Evolutionary conservation across 306 rosid species (phyloP).

Genomic region (Erythrophleum fordii): DNA sequence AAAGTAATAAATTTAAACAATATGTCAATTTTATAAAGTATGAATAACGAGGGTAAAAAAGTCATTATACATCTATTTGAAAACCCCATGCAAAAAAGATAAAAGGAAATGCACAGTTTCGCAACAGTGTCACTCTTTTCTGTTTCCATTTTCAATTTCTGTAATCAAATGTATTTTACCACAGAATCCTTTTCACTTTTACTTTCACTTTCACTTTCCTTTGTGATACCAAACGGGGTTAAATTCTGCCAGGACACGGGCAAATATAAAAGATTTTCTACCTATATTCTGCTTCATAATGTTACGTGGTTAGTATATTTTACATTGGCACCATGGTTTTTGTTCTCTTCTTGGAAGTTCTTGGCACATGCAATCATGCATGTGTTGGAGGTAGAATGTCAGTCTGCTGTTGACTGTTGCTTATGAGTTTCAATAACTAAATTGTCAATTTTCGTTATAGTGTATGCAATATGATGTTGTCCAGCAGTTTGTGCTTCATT

Average conservation of each 20-base stretch:
- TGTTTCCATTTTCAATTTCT: too few species aligned
- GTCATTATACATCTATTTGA: too few species aligned
- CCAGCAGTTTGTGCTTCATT: constrained; percentile 29
- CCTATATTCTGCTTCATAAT: constrained; percentile 14
- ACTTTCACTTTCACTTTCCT: too few species aligned
- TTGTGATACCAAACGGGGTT: too few species aligned
- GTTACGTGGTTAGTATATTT: neutral
- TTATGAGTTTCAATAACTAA: neutral
- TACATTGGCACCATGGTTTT: neutral
- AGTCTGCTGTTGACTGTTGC: neutral
- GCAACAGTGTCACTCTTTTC: too few species aligned
- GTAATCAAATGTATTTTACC: too few species aligned
- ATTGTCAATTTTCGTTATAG: neutral
- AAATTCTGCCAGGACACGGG: neutral
- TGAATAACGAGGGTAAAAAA: too few species aligned
- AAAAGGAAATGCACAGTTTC: too few species aligned
- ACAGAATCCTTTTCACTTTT: too few species aligned
- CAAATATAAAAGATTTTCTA: neutral
- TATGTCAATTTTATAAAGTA: too few species aligned
- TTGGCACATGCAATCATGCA: neutral
- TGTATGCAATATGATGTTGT: constrained; percentile 6
- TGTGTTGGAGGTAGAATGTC: constrained; percentile 11
- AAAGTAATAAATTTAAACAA: too few species aligned
- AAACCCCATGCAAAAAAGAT: too few species aligned
- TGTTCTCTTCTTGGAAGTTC: constrained; percentile 11